Conservation (phyloP, 768 basidiomycete genomes). For the Arthromyces matolae region DNA sequence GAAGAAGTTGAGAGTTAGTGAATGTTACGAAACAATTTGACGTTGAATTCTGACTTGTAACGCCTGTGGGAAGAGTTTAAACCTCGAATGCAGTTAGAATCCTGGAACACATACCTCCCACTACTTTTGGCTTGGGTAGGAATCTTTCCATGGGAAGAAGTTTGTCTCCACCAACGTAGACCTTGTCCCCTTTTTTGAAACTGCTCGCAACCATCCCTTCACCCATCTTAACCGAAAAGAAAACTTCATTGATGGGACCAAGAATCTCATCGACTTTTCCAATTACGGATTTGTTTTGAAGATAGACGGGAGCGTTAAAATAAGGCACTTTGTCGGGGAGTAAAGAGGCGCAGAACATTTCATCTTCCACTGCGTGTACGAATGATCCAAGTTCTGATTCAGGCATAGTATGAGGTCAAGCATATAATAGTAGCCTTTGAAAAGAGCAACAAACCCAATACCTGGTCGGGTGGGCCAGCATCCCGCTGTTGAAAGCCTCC, state of each 20-base stretch:
- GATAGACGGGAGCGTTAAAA: constrained; percentile 98
- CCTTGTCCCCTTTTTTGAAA: constrained; percentile 97
- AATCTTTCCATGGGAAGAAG: constrained; percentile 94
- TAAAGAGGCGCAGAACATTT: constrained; percentile 91
- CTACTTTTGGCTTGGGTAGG: constrained; percentile 89
- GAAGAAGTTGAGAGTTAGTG: constrained; percentile 1
- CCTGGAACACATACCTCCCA: constrained; percentile 49
- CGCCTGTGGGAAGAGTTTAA: constrained; percentile 28
- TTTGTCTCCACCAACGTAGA: constrained; percentile 97
- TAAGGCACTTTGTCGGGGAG: constrained; percentile 92
- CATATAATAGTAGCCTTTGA: not conserved
- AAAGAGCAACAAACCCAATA: constrained; percentile 53
- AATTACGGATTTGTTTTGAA: constrained; percentile 92
- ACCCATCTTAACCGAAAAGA: constrained; percentile 95
- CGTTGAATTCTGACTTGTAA: constrained; percentile 47
- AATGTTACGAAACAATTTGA: constrained; percentile 7
- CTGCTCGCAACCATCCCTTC: constrained; percentile 93
- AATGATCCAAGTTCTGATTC: constrained; percentile 94
- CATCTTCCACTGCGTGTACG: constrained; percentile 93
- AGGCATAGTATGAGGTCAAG: too few species aligned
- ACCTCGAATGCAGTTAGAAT: constrained; percentile 7
- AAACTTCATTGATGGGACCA: constrained; percentile 99
- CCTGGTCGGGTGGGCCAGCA: constrained; percentile 73
- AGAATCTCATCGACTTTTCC: constrained; percentile 99
- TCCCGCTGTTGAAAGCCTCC: constrained; percentile 73